Evolutionary conservation across 352 stramenopile species (phyloP), one percentile per base, ranked within the genome.

Genomic region (Peronospora belbahrii): DNA sequence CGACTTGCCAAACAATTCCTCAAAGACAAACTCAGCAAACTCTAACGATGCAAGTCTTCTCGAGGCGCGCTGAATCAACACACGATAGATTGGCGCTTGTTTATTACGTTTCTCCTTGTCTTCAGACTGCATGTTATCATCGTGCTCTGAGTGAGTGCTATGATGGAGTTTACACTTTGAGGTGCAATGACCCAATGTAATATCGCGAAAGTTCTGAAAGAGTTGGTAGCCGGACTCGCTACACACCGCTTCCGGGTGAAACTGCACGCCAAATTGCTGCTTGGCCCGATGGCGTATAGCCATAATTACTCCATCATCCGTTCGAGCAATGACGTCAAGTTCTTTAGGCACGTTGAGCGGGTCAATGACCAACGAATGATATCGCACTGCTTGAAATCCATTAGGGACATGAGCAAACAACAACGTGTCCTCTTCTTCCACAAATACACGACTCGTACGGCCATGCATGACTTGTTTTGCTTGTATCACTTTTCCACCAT

Each of bases 181-280:
- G 0, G 66, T 4, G 2, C 52, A 37, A 25, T 68, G 48, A 0
- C 33, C 20, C 3, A 79, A 42, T 19, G 81, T 89, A 8, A 89
- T 30, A 52, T 90, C 74, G 6, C 68, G 60, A 52, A 97, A 97
- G 59, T 97, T 97, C 36, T 86, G 70, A 20, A 97, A 74, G 19
- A 97, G 57, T 44, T 92, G 73, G 47, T 84, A 85, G 2, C 88
- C 88, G 43, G 78, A 84, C 28, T 67, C 52, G 28, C 59, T 97
- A 52, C 93, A 96, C 39, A 98, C 92, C 4, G 82, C 93, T 65
- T 98, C 95, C 0, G 95, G 95, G 58, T 98, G 95, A 71, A 98
- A 98, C 65, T 98, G 95, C 23, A 98, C 89, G 38, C 94, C 94
- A 59, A 90, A 97, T 54, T 97, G 90, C 34, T 74, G 85, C 68